Evolutionary conservation across 2,329 filamentous ascomycete genomes (phyloP).

Genomic region (Atkinsonella texensis): DNA sequence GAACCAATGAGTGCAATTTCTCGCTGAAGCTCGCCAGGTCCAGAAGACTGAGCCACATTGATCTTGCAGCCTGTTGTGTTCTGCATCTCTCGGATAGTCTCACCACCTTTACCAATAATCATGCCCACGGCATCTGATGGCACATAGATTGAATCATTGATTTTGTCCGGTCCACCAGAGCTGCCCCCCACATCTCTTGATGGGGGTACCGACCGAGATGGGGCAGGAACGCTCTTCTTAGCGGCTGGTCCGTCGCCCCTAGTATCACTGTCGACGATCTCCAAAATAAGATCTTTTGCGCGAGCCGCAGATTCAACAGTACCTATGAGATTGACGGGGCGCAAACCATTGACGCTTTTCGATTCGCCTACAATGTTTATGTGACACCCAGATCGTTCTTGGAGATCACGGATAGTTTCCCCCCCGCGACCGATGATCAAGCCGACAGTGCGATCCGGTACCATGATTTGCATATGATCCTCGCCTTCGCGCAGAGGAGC

Average conservation of each 20-base stretch:
- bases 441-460: slow-evolving; percentile 83
- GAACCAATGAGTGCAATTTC: slow-evolving; percentile 78
- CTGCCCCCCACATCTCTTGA: slow-evolving; percentile 22
- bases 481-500: slow-evolving; percentile 60
- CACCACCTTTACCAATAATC: slow-evolving; percentile 91
- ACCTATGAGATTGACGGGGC: slow-evolving; percentile 84
- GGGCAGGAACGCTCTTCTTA: slow-evolving; percentile 15
- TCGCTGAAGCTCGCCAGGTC: slow-evolving; percentile 65
- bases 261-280: slow-evolving; percentile 88
- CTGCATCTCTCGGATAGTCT: slow-evolving; percentile 93
- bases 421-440: slow-evolving; percentile 89
- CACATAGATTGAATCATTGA: slow-evolving; percentile 72
- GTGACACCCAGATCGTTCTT: slow-evolving; percentile 86
- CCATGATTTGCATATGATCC: slow-evolving; percentile 85
- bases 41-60: slow-evolving; percentile 75
- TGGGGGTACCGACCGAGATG: slow-evolving; percentile 19
- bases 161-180: slow-evolving; percentile 44
- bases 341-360: slow-evolving; percentile 80
- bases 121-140: slow-evolving; percentile 88
- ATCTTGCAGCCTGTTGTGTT: slow-evolving; percentile 82
- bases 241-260: slow-evolving; percentile 36
- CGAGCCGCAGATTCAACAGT: slow-evolving; percentile 59
- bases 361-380: slow-evolving; percentile 92
- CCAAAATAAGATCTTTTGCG: slow-evolving; percentile 80
- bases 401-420: slow-evolving; percentile 84